Base-by-base conservation (phyloP, 2,329 filamentous ascomycete genomes). In the Fusarium sp. region DNA sequence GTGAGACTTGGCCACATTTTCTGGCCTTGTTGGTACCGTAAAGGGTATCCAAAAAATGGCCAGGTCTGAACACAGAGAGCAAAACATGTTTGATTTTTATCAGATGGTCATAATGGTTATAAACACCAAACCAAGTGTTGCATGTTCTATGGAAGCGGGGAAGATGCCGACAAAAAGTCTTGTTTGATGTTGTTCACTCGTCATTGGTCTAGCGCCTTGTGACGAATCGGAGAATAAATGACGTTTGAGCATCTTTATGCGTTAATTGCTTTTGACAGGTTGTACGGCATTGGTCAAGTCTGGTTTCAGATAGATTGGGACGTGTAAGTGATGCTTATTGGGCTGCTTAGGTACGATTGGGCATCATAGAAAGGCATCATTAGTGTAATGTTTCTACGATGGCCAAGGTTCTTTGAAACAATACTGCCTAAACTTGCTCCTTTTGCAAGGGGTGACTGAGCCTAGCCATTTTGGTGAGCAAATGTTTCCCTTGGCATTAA, bases 41-140 rank as follows among this genome's bases (percentile, higher is more conserved):
- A 63, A 67, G 51, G 30, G 58, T 48, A 53, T 43, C 57, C 59
- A 64, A 26, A 55, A 43, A 59, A 30, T n/a, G n/a, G 25, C 42
- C 43, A 37, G 49, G 39, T 43, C 44, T 30, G 37, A 11, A 23
- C 8, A 9, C 11, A 10, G 19, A 18, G 9, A 34, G 14, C 30
- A 25, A n/a, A 59, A 43, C 50, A 26, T 48, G 58, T 68, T 68
- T 68, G 65, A 68, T 67, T 68, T 68, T 68, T 23, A 28, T n/a
- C 12, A 6, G 16, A 19, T 41, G 25, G 18, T 10, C 11, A 52
- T 41, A 16, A 31, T 12, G 19, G 19, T 7, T 59, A 39, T 4
- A 14, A 23, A 45, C 25, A 34, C 31, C 28, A 43, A 50, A 26
- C 43, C 26, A 41, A 18, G 23, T 46, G 52, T 51, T 6, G 41